A percentile compares a stretch with the other conserved stretches of the same genome.
phyloP scores from a whole-genome alignment of 306 rosid genomes.

The Biancaea sappan region DNA sequence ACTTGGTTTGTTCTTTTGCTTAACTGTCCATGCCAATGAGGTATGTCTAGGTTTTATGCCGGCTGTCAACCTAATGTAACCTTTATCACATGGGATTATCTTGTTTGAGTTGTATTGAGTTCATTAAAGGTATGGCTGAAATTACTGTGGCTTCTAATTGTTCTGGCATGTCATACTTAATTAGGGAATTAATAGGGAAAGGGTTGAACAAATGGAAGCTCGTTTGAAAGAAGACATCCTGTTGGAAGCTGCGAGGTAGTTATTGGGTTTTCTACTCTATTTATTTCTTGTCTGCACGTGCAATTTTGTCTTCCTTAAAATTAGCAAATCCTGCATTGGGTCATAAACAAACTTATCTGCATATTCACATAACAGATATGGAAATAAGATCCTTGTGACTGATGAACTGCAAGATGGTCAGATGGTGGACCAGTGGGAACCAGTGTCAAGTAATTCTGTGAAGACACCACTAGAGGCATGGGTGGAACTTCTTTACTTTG shows the following conservation, averaged over 20 bases:
- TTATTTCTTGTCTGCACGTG: not conserved
- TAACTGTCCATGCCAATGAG: not conserved
- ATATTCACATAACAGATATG: conserved; percentile 64
- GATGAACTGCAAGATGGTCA: conserved; percentile 98
- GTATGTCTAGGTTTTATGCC: conserved; percentile 1
- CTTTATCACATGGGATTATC: not conserved
- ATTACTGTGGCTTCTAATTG: not conserved
- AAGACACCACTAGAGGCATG: conserved; percentile 86
- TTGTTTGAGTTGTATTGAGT: conserved; percentile 31
- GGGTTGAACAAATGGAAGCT: conserved; percentile 93
- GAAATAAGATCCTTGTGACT: conserved; percentile 90
- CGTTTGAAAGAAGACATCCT: conserved; percentile 81
- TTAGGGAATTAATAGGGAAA: conserved; percentile 83
- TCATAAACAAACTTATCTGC: conserved; percentile 37
- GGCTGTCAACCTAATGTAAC: not conserved
- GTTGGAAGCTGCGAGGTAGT: conserved; percentile 82
- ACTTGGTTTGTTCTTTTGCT: conserved; percentile 1
- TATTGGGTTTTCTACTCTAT: conserved; percentile 15
- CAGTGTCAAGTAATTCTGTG: conserved; percentile 68
- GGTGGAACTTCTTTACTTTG: conserved; percentile 26
- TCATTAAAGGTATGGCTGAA: conserved; percentile 10
- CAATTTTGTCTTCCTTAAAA: conserved; percentile 9
- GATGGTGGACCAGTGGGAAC: conserved; percentile 99
- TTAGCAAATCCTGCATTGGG: conserved; percentile 18
- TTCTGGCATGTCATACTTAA: conserved; percentile 32